Evolutionary conservation across 1,284 basidiomycete genomes (phyloP).

Genomic region (Ustilago xerochloae): DNA sequence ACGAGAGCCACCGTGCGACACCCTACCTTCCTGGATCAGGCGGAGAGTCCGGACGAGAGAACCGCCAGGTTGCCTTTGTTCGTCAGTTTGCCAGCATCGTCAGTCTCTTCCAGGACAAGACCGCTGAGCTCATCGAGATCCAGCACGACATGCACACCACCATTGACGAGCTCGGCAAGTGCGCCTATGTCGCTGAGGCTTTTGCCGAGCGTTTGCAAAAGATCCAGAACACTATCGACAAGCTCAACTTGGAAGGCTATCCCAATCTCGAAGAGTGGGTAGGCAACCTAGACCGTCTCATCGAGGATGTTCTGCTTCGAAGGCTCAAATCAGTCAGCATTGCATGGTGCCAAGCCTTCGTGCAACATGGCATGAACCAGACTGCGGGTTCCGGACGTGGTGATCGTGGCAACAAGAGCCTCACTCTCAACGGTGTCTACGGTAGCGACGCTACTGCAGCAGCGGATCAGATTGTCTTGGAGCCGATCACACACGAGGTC

Average conservation of each 20-base stretch:
- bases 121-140: conserved; percentile 89
- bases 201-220: conserved; percentile 82
- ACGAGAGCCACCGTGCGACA: conserved; percentile 73
- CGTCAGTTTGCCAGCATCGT: conserved; percentile 93
- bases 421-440: conserved; percentile 5
- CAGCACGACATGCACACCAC: conserved; percentile 85
- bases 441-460: conserved; percentile 14
- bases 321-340: conserved; percentile 83
- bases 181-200: conserved; percentile 83
- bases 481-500: conserved; percentile 81
- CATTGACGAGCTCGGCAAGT: conserved; percentile 80
- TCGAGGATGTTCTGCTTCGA: conserved; percentile 83
- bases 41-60: conserved; percentile 72
- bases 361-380: conserved; percentile 22
- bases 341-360: conserved; percentile 87
- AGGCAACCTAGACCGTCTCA: conserved; percentile 83
- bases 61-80: conserved; percentile 89
- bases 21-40: conserved; percentile 58
- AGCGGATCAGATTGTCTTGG: conserved; percentile 35
- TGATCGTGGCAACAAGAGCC: conserved; percentile 22
- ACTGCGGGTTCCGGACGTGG: conserved; percentile 7
- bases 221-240: conserved; percentile 91
- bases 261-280: conserved; percentile 98
- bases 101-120: conserved; percentile 83
- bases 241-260: conserved; percentile 93